Evolutionary conservation across 1,284 basidiomycete species (phyloP), one percentile per base, ranked within the genome.

Genomic region (Xerocomus amazonicus): DNA sequence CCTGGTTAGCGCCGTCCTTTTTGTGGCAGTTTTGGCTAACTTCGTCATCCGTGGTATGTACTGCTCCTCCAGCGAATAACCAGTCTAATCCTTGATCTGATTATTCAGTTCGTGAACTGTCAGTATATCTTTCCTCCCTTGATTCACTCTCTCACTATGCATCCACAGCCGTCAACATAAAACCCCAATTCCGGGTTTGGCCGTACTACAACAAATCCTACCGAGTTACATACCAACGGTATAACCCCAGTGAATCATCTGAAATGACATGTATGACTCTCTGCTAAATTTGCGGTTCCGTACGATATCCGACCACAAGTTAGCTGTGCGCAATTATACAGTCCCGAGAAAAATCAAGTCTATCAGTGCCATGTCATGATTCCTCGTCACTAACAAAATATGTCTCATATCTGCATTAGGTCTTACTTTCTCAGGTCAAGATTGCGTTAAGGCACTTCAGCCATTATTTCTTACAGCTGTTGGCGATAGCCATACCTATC

Each of bases 1-100:
- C 19, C 56, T 92, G 34, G 84, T 97, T 49, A 92, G 88, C 58
- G 72, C 76, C 13, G 74, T 87, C 9, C 79, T 97, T 26, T 96
- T 97, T 73, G 69, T 85, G 45, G 94, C 90, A 13, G 79, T 97
- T 6, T 77, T 95, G 29, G 79, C 82, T 51, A 97, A 97, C 70
- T 97, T 97, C 66, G 65, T 92, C 57, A 77, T 96, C 52, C 80
- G 92, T 65, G 81, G 89, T 90, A 59, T 53, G 79, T 64, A 59
- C 51, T 31, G 6, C 13, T 42, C 38, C 43, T 35, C 31, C 43
- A 32, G 10, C 34, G 5, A 9, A n/a, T 17, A 42, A 48, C 9
- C 16, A 7, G 26, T 32, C 45, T 52, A 5, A 56, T 38, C 23
- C n/a, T 9, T 23, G 4, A 14, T 31, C 3, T 14, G 1, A 35